Evolutionary conservation across 2,329 filamentous ascomycete species (phyloP).

Genomic region (Davidsoniella eucalypti): DNA sequence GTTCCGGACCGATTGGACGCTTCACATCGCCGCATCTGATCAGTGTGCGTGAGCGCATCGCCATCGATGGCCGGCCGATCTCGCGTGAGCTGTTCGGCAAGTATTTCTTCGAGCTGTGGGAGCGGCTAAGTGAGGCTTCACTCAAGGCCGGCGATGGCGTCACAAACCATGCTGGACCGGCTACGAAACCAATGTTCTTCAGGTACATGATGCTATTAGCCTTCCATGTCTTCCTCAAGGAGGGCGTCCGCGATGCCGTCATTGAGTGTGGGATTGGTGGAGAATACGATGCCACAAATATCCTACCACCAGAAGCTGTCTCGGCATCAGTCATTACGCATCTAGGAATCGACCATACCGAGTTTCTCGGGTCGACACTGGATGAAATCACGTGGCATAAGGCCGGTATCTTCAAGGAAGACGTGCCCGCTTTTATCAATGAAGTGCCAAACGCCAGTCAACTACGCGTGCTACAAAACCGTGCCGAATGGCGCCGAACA

Average conservation of each 20-base stretch:
- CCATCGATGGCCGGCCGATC: conserved; percentile 56
- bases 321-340: conserved; percentile 60
- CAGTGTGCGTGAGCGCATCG: conserved; percentile 67
- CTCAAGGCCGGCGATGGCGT: conserved; percentile 18
- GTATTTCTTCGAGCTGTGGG: conserved; percentile 79
- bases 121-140: conserved; percentile 31
- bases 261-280: conserved; percentile 91
- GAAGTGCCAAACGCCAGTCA: conserved; percentile 17
- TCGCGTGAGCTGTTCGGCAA: conserved; percentile 50
- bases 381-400: conserved; percentile 85
- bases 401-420: conserved; percentile 64
- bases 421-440: conserved; percentile 25
- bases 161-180: conserved; percentile 33
- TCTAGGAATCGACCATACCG: conserved; percentile 71
- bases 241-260: conserved; percentile 62
- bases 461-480: conserved; percentile 37
- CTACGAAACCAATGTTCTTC: conserved; percentile 77
- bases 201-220: conserved; percentile 81
- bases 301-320: conserved; percentile 47
- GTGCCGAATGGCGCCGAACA: conserved; percentile 40
- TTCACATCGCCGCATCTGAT: conserved; percentile 79
- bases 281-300: conserved; percentile 83
- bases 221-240: conserved; percentile 62
- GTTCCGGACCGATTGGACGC: conserved; percentile 41
- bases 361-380: conserved; percentile 62